Base-by-base conservation (phyloP, 2,329 filamentous ascomycete species). In the Stachybotrys chlorohalonatus region DNA sequence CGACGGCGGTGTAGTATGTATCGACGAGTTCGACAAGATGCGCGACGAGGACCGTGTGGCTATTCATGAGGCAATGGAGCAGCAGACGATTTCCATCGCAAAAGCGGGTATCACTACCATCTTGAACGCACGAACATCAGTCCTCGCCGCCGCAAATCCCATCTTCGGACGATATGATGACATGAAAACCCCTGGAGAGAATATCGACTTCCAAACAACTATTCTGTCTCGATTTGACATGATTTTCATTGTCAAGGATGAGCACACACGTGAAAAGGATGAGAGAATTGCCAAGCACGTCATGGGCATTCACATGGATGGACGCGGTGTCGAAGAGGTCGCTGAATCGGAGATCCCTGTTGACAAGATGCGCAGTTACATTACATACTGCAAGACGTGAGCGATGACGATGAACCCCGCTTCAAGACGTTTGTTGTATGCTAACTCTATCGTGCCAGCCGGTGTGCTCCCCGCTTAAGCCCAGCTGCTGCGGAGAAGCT, bases 21-120 rank as follows among this genome's bases (percentile, higher is more conserved):
- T 99, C 63, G 94, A 99, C 67, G 94, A 99, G 73, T 99, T 99
- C 67, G 94, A 99, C 76, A 99, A 99, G 78, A 99, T 99, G 94
- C 83, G 94, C 58, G 94, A 99, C 68, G 94, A 99, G 70, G 94
- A 99, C 64, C 83, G 94, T 63, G 94, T 97, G 7, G 94, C 94
- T 2, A 99, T 99, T 61, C 94, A 99, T 78, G 94, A 99, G 81
- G 94, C 94, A 56, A 99, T 99, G 94, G 94, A 99, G 70, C 94
- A 99, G 74, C 94, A 99, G 72, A 99, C 94, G 0, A 99, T 99
- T 57, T 97, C 94, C 11, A 97, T 99, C 63, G 94, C 94, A 59
- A 97, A 99, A 74, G 94, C 94, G 1, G 94, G 94, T 64, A 99
- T 99, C 67, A 99, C 94, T 1, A 99, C 94, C 0, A 97, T 99